Base-by-base conservation (phyloP, 306 rosid genomes). In the Dalbergia cochinchinensis region DNA sequence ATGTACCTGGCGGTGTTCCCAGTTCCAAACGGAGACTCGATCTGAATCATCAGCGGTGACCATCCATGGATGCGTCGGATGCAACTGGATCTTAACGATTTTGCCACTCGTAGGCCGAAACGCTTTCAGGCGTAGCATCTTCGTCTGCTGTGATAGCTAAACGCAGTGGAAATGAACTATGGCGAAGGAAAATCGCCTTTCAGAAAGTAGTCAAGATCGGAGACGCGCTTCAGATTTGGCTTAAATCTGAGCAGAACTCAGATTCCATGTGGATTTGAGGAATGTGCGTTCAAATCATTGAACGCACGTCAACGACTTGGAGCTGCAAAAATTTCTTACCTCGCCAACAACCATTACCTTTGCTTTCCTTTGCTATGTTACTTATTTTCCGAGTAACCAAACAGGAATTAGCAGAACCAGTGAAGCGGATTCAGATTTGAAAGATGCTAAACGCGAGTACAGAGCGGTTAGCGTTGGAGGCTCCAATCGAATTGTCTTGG, bases 21-120 rank as follows among this genome's bases (percentile, higher is more conserved):
- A 95, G 54, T 95, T 95, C 99, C 99, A 95, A 74, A 95, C 99
- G 57, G 98, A 93, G 15, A 95, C 99, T 79, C 94, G 93, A 88
- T 95, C 96, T 74, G 98, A 93, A 59, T 92, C 97, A 79, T 95
- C 98, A 34, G 98, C 97, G 4, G 98, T 95, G 65, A 95, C 99
- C 86, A 95, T 90, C 99, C 99, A 95, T 79, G 99, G 99, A 89
- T 95, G 97, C 60, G 97, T 95, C 19, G 99, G 99, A 86, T 95
- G 99, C 82, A 95, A 71, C 83, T 95, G 94, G 86, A 95, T 88
- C 96, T 93, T 95, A 71, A 95, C 94, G 86, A 95, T 89, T 90
- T 95, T 95, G 70, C 92, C 99, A 34, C 35, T 83, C 10, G 94
- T 84, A 71, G 98, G 99, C 69, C 99, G 90, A 64, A 93, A 91